Evolutionary conservation across 2,329 filamentous ascomycete genomes (phyloP).

Genomic region (Zasmidium angulare): DNA sequence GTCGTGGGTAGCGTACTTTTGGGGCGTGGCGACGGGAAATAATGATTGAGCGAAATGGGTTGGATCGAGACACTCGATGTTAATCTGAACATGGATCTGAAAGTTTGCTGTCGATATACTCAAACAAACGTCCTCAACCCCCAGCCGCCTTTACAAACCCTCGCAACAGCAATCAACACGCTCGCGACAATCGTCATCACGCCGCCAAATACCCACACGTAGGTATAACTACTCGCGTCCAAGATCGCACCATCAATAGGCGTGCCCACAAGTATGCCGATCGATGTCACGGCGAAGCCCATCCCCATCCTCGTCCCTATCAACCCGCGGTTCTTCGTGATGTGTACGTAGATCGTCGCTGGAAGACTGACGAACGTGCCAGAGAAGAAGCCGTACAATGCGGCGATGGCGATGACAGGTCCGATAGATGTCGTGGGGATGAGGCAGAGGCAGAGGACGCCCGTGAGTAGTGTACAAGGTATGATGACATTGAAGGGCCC

Average conservation of each 20-base stretch:
- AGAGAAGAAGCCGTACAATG: constrained; percentile 51
- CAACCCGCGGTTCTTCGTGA: constrained; percentile 43
- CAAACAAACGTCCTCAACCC: constrained; percentile 20
- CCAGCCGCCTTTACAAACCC: constrained; percentile 31
- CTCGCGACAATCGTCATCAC: constrained; percentile 29
- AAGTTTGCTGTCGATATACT: background rate
- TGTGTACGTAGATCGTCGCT: constrained; percentile 46
- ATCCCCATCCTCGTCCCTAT: constrained; percentile 57
- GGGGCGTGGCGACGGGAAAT: constrained; percentile 58
- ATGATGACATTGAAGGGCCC: constrained; percentile 50
- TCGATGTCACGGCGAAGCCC: constrained; percentile 51
- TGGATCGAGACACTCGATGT: no score
- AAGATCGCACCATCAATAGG: constrained; percentile 59
- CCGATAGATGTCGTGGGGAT: constrained; percentile 37
- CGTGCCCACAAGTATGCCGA: constrained; percentile 55
- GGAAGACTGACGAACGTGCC: constrained; percentile 49
- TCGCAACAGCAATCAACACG: constrained; percentile 22
- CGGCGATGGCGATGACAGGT: constrained; percentile 42
- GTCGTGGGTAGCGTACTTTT: constrained; percentile 59
- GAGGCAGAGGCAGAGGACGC: constrained; percentile 43
- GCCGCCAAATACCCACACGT: constrained; percentile 48
- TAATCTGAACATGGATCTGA: no score
- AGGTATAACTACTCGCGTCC: constrained; percentile 42
- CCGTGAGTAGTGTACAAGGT: constrained; percentile 43
- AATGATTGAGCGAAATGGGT: constrained; percentile 30